Base-by-base conservation (phyloP, 345 rosid genomes). In the Eucalyptus polyanthemos region DNA sequence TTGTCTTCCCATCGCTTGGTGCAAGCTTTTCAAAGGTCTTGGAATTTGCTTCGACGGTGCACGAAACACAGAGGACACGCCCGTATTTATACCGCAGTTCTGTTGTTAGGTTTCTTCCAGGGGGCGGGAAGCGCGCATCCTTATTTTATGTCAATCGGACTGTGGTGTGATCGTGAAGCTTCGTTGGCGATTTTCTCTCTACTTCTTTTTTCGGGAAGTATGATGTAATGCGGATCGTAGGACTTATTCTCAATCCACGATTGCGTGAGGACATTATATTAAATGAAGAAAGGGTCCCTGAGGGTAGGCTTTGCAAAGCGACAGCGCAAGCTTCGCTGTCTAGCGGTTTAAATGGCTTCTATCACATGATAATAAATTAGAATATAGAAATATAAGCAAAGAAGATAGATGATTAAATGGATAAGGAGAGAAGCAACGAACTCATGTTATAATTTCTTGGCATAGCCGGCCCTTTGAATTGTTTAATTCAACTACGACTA, bases 1-100 rank as follows among this genome's bases (percentile, higher is more conserved):
- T 37, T 15, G 86, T 27, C 86, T 76, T 53, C 93, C 89, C 98
- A 95, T 88, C 15, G 11, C 42, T 21, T 16, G 27, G 45, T 22
- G 16, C 40, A 21, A 56, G 22, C 27, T 21, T 86, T 53, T 31
- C 17, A 29, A 53, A 53, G 62, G 60, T 42, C 47, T 40, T 19
- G 47, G 9, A 40, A 21, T 24, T 24, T 76, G 83, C 47, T 76
- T 40, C 27, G 29, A 12, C 14, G 47, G 24, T 76, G 83, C 47
- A 40, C 15, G 83, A 76, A 37, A 37, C 24, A 42, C 29, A 76
- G 83, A 76, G 25, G 81, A 42, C 14, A 14, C 29, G 27, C 42
- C 83, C 29, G 83, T 37, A 76, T 40, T 21, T 76, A 76, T 21
- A 76, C 7, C 14, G 6, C 24, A 34, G 40, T 11, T 11, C 81